Base-by-base conservation (phyloP, 371 early-diverging fungal genomes). In the Zancudomyces culisetae region DNA sequence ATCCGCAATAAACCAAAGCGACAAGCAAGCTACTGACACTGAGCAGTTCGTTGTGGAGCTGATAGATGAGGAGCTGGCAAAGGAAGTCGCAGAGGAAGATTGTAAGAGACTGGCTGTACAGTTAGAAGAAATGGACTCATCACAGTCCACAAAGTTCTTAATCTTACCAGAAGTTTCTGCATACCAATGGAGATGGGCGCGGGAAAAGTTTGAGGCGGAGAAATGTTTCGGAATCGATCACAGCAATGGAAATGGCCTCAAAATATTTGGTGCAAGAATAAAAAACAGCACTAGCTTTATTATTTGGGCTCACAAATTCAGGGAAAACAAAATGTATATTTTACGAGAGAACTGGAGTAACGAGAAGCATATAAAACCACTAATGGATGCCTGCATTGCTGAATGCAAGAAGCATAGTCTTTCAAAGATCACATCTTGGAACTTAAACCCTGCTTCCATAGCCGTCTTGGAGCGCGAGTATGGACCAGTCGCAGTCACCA, bases 261-360 rank as follows among this genome's bases (percentile, higher is more conserved):
- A n/a, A n/a, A n/a, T 30, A 29, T 49, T 27, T 35, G 50, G 50
- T 49, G 48, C 48, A 27, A 29, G 12, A 2, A 49, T 30, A 27
- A 27, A n/a, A 3, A 35, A 18, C 35, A 8, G 39, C 35, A 6
- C 35, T 15, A 49, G 50, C 39, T 49, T 49, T 35, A 29, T 49
- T 2, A 49, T 49, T 13, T 49, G 50, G 50, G 39, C 50, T 30
- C 50, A 27, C 6, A 49, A 39, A 35, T 49, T 49, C 40, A 49
- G 28, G 30, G 50, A 49, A 13, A 29, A 49, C 28, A 29, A 8
- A 15, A 19, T 49, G 2, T 19, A 35, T n/a, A n/a, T 35, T 3
- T 23, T 49, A 10, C 3, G 50, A 18, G 12, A 27, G 3, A 3
- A 30, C 19, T 35, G 26, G 4, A 35, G 30, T 13, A 18, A 27